phyloP scores from a whole-genome alignment of 768 basidiomycete genomes.

The Naganishia randhawae region DNA sequence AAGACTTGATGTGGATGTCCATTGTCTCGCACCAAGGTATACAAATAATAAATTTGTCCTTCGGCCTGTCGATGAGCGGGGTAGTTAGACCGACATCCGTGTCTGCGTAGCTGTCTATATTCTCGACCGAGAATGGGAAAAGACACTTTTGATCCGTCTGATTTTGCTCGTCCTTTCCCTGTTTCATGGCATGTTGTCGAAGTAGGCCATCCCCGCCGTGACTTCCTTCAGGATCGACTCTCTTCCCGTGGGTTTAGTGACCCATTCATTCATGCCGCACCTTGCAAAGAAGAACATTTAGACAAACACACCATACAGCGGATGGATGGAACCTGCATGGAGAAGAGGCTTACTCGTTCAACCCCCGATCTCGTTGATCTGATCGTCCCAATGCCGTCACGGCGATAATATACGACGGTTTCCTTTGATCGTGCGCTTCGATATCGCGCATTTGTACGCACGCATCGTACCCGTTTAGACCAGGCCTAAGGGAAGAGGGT shows the following conservation, averaged over 20 bases:
- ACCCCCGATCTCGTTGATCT: conserved; percentile 8
- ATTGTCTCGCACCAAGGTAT: too few species aligned
- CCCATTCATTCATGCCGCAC: conserved; percentile 17
- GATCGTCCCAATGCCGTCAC: conserved; percentile 6
- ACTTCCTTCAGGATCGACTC: neutral
- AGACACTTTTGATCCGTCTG: too few species aligned
- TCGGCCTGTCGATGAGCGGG: too few species aligned
- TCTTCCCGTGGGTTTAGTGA: neutral
- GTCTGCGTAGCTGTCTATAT: too few species aligned
- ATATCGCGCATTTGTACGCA: conserved; percentile 1
- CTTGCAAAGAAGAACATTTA: neutral
- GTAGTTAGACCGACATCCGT: too few species aligned
- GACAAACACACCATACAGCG: neutral
- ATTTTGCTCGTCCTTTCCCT: too few species aligned
- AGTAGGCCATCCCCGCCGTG: neutral
- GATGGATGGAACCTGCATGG: neutral
- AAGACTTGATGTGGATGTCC: too few species aligned
- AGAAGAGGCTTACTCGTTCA: conserved; percentile 3
- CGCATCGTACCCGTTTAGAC: neutral
- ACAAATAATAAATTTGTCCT: too few species aligned
- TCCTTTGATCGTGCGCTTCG: neutral
- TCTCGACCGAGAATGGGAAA: too few species aligned
- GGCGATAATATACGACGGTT: neutral
- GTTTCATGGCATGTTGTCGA: neutral
- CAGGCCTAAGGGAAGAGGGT: neutral